Evolutionary conservation across 305 asterid species (phyloP), one percentile per base, ranked within the genome.

Genomic region (Stenogyne calaminthoides): DNA sequence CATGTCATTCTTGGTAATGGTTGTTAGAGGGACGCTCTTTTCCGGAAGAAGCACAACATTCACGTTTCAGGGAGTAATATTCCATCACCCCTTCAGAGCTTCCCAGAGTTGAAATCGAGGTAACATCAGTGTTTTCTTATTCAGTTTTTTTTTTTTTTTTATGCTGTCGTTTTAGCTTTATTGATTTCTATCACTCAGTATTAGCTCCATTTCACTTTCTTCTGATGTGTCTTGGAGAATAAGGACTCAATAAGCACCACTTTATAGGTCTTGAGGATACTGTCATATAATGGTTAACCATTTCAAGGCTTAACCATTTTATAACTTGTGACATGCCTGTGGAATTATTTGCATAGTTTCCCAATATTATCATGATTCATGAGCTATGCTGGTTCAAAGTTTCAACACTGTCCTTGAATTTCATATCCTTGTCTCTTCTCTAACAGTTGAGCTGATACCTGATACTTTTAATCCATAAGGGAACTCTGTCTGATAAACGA

Each of bases 21-120:
- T 61, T 87, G 9, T 68, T 66, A 93, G 98, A 81, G 95, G 69
- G 98, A 91, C 39, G 86, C 89, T 34, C 39, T 91, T 74, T 88
- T 84, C 61, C 89, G 98, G 70, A 93, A 93, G 89, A 84, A 76
- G 80, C 85, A 85, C 80, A 88, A 82, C 59, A 93, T 93, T 80
- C 98, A 93, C 80, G 93, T 89, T 77, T 89, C 93, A 64, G 97
- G 98, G 81, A 85, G 93, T 74, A 91, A 87, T 66, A 77, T 89
- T 47, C 95, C 98, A n/a, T 81, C 98, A 6, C 96, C 97, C 32
- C 92, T 93, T 57, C 91, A 69, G 82, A 80, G 67, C 75, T 89
- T 93, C 79, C 56, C 71, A 1, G 97, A 93, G 70, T 78, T 93
- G 86, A 81, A 75, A 74, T 80, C 89, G 25, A 85, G 97, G 98